phyloP scores from a whole-genome alignment of 1,139 yeast species.

The Yamadazyma membranifaciens region DNA sequence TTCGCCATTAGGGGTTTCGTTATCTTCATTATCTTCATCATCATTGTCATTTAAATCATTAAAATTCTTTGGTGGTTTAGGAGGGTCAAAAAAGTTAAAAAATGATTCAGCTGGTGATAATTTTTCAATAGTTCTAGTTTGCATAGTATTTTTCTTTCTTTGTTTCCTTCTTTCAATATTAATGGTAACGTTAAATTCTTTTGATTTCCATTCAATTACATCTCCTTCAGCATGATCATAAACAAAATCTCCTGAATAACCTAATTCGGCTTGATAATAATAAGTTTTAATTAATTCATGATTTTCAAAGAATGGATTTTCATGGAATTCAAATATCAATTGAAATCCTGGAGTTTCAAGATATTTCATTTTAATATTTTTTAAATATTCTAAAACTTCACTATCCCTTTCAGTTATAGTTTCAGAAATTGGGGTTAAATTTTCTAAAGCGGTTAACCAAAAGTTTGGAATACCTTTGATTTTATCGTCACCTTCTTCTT shows the following conservation, averaged over 20 bases:
- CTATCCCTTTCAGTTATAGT: slow-evolving; percentile 89
- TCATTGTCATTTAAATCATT: slow-evolving; percentile 44
- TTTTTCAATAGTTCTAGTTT: slow-evolving; percentile 94
- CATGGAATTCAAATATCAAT: slow-evolving; percentile 75
- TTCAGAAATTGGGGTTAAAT: slow-evolving; percentile 77
- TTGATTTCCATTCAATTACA: slow-evolving; percentile 78
- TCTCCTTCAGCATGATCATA: slow-evolving; percentile 96
- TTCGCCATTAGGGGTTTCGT: slow-evolving; percentile 40
- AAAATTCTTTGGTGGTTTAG: slow-evolving; percentile 63
- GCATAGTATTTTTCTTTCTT: slow-evolving; percentile 95
- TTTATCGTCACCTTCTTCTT: slow-evolving; percentile 38
- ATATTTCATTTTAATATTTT: slow-evolving; percentile 78
- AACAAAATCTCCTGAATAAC: slow-evolving; percentile 93
- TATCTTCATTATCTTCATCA: slow-evolving; percentile 40
- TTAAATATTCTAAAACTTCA: slow-evolving; percentile 70
- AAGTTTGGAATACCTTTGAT: slow-evolving; percentile 84
- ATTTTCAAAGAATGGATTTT: slow-evolving; percentile 79
- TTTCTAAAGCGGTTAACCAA: slow-evolving; percentile 95
- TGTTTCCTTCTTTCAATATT: slow-evolving; percentile 93
- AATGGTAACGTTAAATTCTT: slow-evolving; percentile 82
- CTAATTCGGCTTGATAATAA: slow-evolving; percentile 91
- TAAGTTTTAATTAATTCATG: slow-evolving; percentile 75
- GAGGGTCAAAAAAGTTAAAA: slow-evolving; percentile 95
- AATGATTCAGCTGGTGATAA: slow-evolving; percentile 90
- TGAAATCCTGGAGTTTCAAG: slow-evolving; percentile 88